Evolutionary conservation across 495 filamentous ascomycete species (phyloP).

Genomic region (Lophiotrema nucula): DNA sequence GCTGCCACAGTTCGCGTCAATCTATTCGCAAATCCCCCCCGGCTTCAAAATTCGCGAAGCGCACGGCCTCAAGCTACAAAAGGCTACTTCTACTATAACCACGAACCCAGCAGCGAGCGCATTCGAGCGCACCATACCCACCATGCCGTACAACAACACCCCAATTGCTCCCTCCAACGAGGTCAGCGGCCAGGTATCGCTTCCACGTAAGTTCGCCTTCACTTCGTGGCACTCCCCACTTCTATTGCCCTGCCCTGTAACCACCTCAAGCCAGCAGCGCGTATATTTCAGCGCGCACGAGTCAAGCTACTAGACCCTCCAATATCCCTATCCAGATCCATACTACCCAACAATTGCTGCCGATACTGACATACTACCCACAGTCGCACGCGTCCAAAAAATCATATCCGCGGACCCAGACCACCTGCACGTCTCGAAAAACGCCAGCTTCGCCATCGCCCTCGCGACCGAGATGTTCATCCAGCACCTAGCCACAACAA

Average conservation of each 20-base stretch:
- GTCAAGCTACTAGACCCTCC: too few relatives aligned
- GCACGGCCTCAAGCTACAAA: too few relatives aligned
- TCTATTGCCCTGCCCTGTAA: too few relatives aligned
- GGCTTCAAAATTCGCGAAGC: too few relatives aligned
- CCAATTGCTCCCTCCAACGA: slow-evolving; percentile 77
- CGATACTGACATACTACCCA: neutral
- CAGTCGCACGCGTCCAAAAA: slow-evolving; percentile 90
- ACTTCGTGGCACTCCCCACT: neutral
- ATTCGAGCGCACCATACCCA: too few relatives aligned
- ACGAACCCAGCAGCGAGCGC: too few relatives aligned
- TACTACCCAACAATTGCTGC: neutral
- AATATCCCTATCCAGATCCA: neutral
- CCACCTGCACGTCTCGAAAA: slow-evolving; percentile 78
- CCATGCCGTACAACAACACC: slow-evolving; percentile 89
- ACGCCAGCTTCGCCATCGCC: slow-evolving; percentile 91
- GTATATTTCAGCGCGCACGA: too few relatives aligned
- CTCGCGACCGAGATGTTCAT: slow-evolving; percentile 96
- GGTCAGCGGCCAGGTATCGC: slow-evolving; percentile 75
- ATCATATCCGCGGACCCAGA: slow-evolving; percentile 88
- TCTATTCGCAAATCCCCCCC: too few relatives aligned
- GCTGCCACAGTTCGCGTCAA: too few relatives aligned
- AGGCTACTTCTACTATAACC: too few relatives aligned
- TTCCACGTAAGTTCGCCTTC: slow-evolving; percentile 75
- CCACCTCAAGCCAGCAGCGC: too few relatives aligned
- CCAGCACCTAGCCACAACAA: slow-evolving; percentile 81